Base-by-base conservation (phyloP, 345 rosid species). In the Cardamine occulta region DNA sequence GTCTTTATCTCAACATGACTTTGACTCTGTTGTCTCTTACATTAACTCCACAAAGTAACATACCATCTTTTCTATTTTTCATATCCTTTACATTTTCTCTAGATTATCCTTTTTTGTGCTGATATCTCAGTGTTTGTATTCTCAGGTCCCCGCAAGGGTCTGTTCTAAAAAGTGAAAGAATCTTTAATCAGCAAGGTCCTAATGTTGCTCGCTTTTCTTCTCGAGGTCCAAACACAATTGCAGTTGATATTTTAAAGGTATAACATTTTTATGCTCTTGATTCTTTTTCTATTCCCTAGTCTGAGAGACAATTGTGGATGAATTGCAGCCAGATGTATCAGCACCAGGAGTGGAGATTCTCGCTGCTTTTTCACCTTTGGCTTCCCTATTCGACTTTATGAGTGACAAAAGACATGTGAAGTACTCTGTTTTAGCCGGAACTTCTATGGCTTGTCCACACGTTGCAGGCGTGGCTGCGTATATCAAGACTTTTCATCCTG, bases 361-460 rank as follows among this genome's bases (percentile, higher is more conserved):
- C 52, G 87, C 88, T 17, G 85, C 85, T 1, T 83, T 2, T 72
- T 48, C 81, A 9, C 81, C 83, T 75, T 2, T 35, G 42, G 35
- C 26, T 40, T n/a, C 83, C 5, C 60, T 60, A 6, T 24, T 58
- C 64, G 1, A 4, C 7, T 32, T 6, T 5, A 3, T 1, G 1
- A 0, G 5, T 3, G 90, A 83, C 44, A 5, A 0, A 2, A 74
- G 85, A 45, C 73, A 2, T 5, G 79, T 69, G 5, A 55, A 59
- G 0, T 84, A 75, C 73, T 72, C 45, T 61, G 4, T 86, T 9
- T 0, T 74, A 3, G 74, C 86, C 0, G 93, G 86, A 70, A 86
- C 90, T 19, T 86, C 88, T 6, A 86, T 88, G 87, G 1, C 93
- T 29, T 84, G 88, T 67, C 88, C 93, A 0, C 93, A 88, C 54